Evolutionary conservation across 2,329 filamentous ascomycete genomes (phyloP).

Genomic region (Nannizziopsis barbatae): DNA sequence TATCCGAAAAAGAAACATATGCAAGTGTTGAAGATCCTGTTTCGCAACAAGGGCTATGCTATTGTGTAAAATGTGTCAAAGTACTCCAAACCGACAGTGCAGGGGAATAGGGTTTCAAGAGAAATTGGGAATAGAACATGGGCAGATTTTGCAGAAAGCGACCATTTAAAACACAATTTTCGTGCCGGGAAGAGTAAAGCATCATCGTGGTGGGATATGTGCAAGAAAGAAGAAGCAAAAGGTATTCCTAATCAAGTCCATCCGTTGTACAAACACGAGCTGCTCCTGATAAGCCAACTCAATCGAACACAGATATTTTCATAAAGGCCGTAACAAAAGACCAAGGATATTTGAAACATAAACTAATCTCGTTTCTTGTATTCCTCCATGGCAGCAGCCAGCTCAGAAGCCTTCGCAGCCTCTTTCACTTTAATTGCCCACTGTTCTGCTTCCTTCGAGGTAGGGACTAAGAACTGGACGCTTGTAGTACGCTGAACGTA

Average conservation of each 20-base stretch:
- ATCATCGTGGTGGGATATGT: background rate
- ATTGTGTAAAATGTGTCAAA: background rate
- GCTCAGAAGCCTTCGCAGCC: constrained; percentile 39
- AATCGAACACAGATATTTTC: constrained; percentile 2
- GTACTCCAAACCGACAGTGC: constrained; percentile 1
- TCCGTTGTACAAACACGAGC: background rate
- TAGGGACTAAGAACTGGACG: constrained; percentile 37
- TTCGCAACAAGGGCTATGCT: constrained; percentile 9
- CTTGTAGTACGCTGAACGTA: constrained; percentile 49
- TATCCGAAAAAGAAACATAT: background rate
- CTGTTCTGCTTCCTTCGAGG: constrained; percentile 51
- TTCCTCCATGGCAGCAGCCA: constrained; percentile 34
- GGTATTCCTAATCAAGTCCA: constrained; percentile 1
- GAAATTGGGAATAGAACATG: too few relatives aligned
- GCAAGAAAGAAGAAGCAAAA: background rate
- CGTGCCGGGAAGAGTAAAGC: background rate
- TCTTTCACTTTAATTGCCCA: constrained; percentile 64
- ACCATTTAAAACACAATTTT: background rate
- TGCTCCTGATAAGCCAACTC: background rate
- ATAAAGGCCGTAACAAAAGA: constrained; percentile 2
- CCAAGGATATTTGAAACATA: background rate
- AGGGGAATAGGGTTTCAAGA: too few relatives aligned
- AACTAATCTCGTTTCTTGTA: constrained; percentile 36
- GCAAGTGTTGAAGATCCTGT: background rate
- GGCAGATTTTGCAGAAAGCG: too few relatives aligned